Conservation (phyloP, 805 yeast species). For the Metschnikowia dekortorum region DNA sequence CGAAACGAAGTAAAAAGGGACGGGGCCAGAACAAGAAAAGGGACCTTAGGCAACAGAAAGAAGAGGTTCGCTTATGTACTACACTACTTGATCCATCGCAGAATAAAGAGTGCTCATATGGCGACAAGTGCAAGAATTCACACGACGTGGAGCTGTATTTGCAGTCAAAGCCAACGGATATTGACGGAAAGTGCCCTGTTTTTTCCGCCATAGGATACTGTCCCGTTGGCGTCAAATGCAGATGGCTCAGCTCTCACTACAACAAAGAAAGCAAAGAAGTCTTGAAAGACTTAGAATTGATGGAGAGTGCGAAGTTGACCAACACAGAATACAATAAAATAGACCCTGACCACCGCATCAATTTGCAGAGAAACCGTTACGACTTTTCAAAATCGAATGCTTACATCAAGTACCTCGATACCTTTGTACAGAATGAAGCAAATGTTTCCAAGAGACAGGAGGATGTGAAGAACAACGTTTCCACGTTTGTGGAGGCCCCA, state of each 20-base stretch:
- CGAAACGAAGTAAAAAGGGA: slow-evolving; percentile 41
- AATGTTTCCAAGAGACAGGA: slow-evolving; percentile 28
- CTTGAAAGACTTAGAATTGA: slow-evolving; percentile 39
- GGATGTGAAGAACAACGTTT: slow-evolving; percentile 29
- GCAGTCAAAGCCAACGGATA: slow-evolving; percentile 61
- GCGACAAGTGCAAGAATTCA: slow-evolving; percentile 67
- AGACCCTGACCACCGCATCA: slow-evolving; percentile 39
- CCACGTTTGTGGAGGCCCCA: slow-evolving; percentile 70
- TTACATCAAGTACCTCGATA: slow-evolving; percentile 57
- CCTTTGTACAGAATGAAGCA: slow-evolving; percentile 45
- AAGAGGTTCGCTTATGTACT: slow-evolving; percentile 61
- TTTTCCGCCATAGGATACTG: slow-evolving; percentile 79
- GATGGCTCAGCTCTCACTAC: slow-evolving; percentile 79
- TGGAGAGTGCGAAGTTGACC: slow-evolving; percentile 25
- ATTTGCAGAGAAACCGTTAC: slow-evolving; percentile 59
- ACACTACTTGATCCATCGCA: slow-evolving; percentile 53
- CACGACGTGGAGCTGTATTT: slow-evolving; percentile 73
- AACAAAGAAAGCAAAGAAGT: slow-evolving; percentile 43
- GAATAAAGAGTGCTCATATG: slow-evolving; percentile 51
- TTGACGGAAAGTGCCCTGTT: slow-evolving; percentile 81
- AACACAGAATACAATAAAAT: slow-evolving; percentile 66
- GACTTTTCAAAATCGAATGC: slow-evolving; percentile 54
- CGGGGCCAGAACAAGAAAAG: slow-evolving; percentile 85
- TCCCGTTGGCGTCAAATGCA: slow-evolving; percentile 88
- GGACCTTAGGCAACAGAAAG: slow-evolving; percentile 66